These are phyloP conservation scores for Tylopilus plumbeoviolaceoides DNA, from an alignment of 768 basidiomycete species.

Conservation along the genomic window DNA sequence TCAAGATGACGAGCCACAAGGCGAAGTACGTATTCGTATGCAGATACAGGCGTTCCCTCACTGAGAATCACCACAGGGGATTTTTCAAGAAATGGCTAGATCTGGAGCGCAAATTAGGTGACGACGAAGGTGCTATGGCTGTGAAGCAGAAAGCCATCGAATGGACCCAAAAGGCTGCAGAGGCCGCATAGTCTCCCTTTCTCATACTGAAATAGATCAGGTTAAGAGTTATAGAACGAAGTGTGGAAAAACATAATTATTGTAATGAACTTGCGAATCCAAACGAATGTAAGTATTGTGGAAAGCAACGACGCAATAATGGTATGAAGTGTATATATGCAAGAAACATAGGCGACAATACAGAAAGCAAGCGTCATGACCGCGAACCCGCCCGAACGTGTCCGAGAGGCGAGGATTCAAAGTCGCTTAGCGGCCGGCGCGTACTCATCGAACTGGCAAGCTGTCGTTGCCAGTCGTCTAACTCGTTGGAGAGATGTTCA, in stretches of 20 bases:
- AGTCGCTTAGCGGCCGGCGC: constrained; percentile 68
- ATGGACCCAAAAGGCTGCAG: constrained; percentile 71
- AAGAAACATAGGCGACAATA: constrained; percentile 17
- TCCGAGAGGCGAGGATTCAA: constrained; percentile 53
- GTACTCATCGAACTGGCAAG: constrained; percentile 75
- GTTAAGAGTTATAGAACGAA: constrained; percentile 27
- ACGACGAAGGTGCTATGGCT: constrained; percentile 71
- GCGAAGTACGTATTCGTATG: constrained; percentile 69
- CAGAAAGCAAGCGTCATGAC: constrained; percentile 33
- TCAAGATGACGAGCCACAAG: constrained; percentile 92
- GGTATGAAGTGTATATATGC: constrained; percentile 36
- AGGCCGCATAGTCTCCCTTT: constrained; percentile 15
- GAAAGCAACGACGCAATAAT: constrained; percentile 35
- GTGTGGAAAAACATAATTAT: constrained; percentile 33
- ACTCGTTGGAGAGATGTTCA: constrained; percentile 73
- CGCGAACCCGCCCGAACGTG: constrained; percentile 61
- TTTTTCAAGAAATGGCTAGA: constrained; percentile 99
- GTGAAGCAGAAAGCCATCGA: constrained; percentile 91
- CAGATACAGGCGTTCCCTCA: constrained; percentile 1
- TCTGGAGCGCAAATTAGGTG: constrained; percentile 80
- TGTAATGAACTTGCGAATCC: constrained; percentile 42
- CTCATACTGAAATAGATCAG: constrained; percentile 35
- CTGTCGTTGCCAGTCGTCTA: constrained; percentile 86
- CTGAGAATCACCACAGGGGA: constrained; percentile 44
- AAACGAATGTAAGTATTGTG: constrained; percentile 49